phyloP scores from a whole-genome alignment of 371 early-diverging fungal genomes.

The Mitosporidium daphniae region DNA sequence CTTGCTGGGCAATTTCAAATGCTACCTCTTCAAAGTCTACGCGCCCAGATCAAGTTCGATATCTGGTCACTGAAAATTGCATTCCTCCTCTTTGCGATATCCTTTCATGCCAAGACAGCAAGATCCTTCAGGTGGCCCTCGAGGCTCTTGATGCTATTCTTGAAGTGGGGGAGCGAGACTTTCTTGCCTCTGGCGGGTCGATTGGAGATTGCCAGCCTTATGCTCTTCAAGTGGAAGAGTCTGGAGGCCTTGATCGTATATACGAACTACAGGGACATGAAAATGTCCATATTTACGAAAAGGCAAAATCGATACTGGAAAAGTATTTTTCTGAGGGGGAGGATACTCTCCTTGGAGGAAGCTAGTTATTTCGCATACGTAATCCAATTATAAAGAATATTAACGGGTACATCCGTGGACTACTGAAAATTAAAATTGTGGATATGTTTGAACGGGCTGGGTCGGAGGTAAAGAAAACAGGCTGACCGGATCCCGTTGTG shows the following conservation, averaged over 20 bases:
- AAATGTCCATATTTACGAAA: constrained; percentile 62
- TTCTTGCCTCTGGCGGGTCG: constrained; percentile 12
- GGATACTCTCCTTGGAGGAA: no score
- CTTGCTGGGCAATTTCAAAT: constrained; percentile 96
- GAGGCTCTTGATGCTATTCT: constrained; percentile 86
- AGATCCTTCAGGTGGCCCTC: constrained; percentile 63
- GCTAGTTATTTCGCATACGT: no score
- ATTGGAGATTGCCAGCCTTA: constrained; percentile 46
- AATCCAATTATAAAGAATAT: no score
- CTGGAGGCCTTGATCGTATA: constrained; percentile 56
- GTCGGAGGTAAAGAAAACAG: no score
- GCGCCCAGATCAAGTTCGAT: constrained; percentile 37
- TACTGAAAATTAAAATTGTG: no score
- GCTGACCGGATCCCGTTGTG: no score
- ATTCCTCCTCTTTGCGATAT: constrained; percentile 77
- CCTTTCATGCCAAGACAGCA: constrained; percentile 47
- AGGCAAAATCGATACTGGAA: constrained; percentile 53
- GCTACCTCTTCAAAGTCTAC: constrained; percentile 62
- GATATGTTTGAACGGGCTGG: no score
- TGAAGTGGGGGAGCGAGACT: constrained; percentile 52
- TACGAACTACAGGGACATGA: constrained; percentile 53
- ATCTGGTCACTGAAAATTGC: constrained; percentile 50
- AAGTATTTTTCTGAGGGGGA: no score
- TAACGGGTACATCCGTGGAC: no score
- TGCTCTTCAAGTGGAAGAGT: constrained; percentile 43